phyloP scores from a whole-genome alignment of 2,329 filamentous ascomycete species.

The Lachnellula cervina region DNA sequence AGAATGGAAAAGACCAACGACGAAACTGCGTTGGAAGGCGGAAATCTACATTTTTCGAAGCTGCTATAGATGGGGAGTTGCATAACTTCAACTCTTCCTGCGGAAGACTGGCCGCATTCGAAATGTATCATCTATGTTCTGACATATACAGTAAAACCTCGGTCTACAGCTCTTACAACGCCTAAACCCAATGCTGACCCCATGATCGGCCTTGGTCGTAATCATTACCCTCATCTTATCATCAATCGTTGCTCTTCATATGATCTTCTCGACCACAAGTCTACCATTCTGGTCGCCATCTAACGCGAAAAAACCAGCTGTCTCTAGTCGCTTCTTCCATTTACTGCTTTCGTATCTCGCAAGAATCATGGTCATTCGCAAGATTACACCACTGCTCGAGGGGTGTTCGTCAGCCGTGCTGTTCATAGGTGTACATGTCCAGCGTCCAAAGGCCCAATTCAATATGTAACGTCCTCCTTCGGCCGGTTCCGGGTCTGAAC shows the following conservation, averaged over 20 bases:
- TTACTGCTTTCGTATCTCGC: conserved; percentile 68
- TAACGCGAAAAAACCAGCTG: conserved; percentile 48
- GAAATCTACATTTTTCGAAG: too few species aligned
- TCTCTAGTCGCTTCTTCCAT: conserved; percentile 71
- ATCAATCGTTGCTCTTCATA: conserved; percentile 11
- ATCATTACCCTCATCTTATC: conserved; percentile 1
- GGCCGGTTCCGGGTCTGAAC: conserved; percentile 26
- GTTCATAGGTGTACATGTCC: conserved; percentile 73
- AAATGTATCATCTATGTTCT: too few species aligned
- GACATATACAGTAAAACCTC: too few species aligned
- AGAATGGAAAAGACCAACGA: too few species aligned
- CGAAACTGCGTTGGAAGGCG: too few species aligned
- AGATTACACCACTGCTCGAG: conserved; percentile 48
- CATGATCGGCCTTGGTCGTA: too few species aligned
- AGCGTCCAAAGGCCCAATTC: conserved; percentile 96
- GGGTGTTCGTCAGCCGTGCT: conserved; percentile 44
- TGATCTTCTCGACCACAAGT: conserved; percentile 42
- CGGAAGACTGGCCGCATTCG: too few species aligned
- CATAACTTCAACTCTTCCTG: too few species aligned
- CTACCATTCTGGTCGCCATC: conserved; percentile 42
- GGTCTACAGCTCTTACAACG: too few species aligned
- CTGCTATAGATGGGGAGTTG: too few species aligned
- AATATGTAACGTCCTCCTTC: conserved; percentile 68
- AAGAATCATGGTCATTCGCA: conserved; percentile 72
- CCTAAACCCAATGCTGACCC: too few species aligned